Percentiles rank a stretch among this genome's conserved stretches.
Conservation (phyloP, 2,329 filamentous ascomycete genomes). For the Dactylellina sp. region DNA sequence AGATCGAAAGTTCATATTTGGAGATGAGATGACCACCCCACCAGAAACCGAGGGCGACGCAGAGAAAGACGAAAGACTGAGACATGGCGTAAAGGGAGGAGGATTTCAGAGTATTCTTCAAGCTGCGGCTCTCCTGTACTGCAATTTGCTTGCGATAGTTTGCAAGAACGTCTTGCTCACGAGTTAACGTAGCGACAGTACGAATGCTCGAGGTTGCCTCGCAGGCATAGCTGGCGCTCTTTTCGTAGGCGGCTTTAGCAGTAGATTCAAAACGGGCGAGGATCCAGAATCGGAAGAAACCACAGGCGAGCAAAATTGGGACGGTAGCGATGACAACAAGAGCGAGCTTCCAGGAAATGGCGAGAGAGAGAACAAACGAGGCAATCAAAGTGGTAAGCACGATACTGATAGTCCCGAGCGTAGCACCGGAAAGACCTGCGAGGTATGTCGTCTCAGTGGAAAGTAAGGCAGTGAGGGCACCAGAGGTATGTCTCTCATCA, state of each 20-base stretch:
- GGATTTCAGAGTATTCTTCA: conserved; percentile 80
- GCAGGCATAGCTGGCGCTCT: conserved; percentile 86
- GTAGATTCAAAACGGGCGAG: conserved; percentile 81
- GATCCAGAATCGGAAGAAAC: conserved; percentile 89
- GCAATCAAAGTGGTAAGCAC: conserved; percentile 82
- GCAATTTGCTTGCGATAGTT: conserved; percentile 77
- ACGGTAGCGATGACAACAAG: conserved; percentile 84
- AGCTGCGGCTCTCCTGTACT: conserved; percentile 74
- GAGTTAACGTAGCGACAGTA: conserved; percentile 89
- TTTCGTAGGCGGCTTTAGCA: conserved; percentile 81
- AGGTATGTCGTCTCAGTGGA: conserved; percentile 90
- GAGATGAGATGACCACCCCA: conserved; percentile 84
- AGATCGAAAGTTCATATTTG: conserved; percentile 70
- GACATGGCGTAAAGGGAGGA: conserved; percentile 84
- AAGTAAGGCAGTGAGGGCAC: conserved; percentile 86
- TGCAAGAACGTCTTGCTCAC: conserved; percentile 81
- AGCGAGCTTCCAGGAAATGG: conserved; percentile 87
- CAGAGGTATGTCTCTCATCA: conserved; percentile 85
- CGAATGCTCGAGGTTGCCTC: conserved; percentile 94
- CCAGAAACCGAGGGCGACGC: conserved; percentile 90
- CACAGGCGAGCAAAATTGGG: conserved; percentile 80
- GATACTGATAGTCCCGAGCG: conserved; percentile 85
- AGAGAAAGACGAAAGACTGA: conserved; percentile 85
- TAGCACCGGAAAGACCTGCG: conserved; percentile 86
- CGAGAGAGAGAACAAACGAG: conserved; percentile 76